Evolutionary conservation across 495 filamentous ascomycete genomes (phyloP).

Genomic region (Penicillium egyptiacum): DNA sequence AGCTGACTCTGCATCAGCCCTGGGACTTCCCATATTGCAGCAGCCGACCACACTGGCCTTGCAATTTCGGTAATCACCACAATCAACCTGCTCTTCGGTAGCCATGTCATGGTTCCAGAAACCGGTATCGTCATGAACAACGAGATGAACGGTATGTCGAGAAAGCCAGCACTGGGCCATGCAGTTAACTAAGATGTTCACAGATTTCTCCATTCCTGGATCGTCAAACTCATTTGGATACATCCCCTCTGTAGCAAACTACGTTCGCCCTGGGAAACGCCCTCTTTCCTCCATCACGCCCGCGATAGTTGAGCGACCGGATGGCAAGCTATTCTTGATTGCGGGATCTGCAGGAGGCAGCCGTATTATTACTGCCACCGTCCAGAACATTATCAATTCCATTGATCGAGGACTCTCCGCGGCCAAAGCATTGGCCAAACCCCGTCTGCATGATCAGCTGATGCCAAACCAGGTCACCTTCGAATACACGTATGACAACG

Average conservation of each 20-base stretch:
- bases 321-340: slow-evolving; percentile 65
- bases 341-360: slow-evolving; percentile 81
- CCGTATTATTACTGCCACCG: slow-evolving; percentile 82
- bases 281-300: slow-evolving; percentile 79
- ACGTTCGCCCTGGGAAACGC: slow-evolving; percentile 74
- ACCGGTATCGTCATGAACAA: slow-evolving; percentile 89
- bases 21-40: slow-evolving; percentile 74
- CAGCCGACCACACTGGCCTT: slow-evolving; percentile 66
- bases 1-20: slow-evolving; percentile 35
- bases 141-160: slow-evolving; percentile 78
- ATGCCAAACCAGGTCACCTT: slow-evolving; percentile 66
- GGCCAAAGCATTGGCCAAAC: slow-evolving; percentile 60
- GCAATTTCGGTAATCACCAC: slow-evolving; percentile 76
- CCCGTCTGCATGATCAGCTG: slow-evolving; percentile 82
- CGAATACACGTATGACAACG: slow-evolving; percentile 69
- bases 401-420: slow-evolving; percentile 63
- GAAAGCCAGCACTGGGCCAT: neutral
- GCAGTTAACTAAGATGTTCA: neutral
- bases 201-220: slow-evolving; percentile 74
- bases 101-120: slow-evolving; percentile 72
- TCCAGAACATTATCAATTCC: slow-evolving; percentile 72
- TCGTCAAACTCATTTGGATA: slow-evolving; percentile 78
- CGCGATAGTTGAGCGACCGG: slow-evolving; percentile 66
- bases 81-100: slow-evolving; percentile 83
- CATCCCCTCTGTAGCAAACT: slow-evolving; percentile 76